Evolutionary conservation across 495 filamentous ascomycete genomes (phyloP).

Genomic region (Halenospora varia): DNA sequence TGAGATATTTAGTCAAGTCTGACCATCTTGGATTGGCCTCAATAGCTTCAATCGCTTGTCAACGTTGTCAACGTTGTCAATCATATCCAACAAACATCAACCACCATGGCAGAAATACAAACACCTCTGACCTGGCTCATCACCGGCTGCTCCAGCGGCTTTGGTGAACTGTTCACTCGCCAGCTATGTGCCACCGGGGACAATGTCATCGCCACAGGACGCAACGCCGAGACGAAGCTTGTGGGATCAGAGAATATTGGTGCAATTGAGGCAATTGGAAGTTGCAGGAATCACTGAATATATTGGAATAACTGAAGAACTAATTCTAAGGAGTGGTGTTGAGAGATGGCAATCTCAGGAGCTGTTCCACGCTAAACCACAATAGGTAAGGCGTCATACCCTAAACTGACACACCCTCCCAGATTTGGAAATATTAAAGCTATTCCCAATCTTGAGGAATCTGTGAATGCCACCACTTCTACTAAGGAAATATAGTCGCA

Average conservation of each 20-base stretch:
- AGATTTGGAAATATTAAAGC: too few species aligned
- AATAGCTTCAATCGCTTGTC: neutral
- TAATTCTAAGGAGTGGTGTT: too few species aligned
- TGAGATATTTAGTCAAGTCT: neutral
- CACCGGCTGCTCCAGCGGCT: slow-evolving; percentile 45
- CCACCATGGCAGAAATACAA: neutral
- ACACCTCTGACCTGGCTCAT: slow-evolving; percentile 32
- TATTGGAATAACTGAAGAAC: too few species aligned
- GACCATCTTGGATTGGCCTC: neutral
- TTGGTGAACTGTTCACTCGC: slow-evolving; percentile 38
- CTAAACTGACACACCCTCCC: too few species aligned
- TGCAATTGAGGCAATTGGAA: too few species aligned
- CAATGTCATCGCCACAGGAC: slow-evolving; percentile 51
- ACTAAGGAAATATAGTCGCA: too few species aligned
- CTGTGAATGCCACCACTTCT: too few species aligned
- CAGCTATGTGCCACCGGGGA: slow-evolving; percentile 46
- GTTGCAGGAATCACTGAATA: too few species aligned
- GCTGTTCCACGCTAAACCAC: too few species aligned
- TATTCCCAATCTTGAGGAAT: too few species aligned
- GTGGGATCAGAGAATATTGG: slow-evolving; percentile 37
- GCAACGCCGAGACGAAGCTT: slow-evolving; percentile 20
- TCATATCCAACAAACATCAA: neutral
- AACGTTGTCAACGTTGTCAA: neutral
- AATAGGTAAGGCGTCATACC: too few species aligned
- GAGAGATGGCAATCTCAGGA: too few species aligned